Percentiles rank a stretch among this genome's conserved stretches.
Evolutionary conservation across 495 filamentous ascomycete species (phyloP).

Genomic region (Penicillium atrosanguineum): DNA sequence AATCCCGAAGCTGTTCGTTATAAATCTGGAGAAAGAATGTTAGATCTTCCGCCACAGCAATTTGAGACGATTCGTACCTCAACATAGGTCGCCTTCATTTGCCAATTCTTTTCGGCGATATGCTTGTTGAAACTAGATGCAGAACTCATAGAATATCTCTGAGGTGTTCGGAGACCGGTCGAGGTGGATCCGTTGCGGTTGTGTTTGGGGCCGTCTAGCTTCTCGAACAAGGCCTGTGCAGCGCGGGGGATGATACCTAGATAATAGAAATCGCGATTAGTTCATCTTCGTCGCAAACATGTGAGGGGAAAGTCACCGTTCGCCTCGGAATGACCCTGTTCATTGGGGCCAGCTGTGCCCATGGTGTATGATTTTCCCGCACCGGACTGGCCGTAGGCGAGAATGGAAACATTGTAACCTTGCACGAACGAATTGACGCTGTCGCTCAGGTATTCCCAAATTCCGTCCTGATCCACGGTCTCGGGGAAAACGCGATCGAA

Average conservation of each 20-base stretch:
- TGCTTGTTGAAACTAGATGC: conserved; percentile 50
- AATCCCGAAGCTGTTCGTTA: conserved; percentile 91
- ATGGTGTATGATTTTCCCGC: conserved; percentile 99
- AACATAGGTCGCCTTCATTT: conserved; percentile 92
- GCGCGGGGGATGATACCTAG: conserved; percentile 92
- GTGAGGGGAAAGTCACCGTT: conserved; percentile 64
- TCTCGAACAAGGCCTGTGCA: conserved; percentile 82
- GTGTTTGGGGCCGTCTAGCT: conserved; percentile 60
- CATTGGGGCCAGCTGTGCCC: conserved; percentile 87
- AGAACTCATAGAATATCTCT: conserved; percentile 70
- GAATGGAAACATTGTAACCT: conserved; percentile 97
- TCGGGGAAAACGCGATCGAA: conserved; percentile 94
- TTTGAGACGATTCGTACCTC: conserved; percentile 53
- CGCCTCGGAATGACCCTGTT: conserved; percentile 67
- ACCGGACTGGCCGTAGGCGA: conserved; percentile 98
- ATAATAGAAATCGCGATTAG: not conserved
- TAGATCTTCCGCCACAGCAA: conserved; percentile 1
- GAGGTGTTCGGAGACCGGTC: conserved; percentile 77
- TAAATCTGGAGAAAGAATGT: conserved; percentile 64
- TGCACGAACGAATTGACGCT: conserved; percentile 89
- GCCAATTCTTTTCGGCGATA: conserved; percentile 77
- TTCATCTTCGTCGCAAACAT: conserved; percentile 1
- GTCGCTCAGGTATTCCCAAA: conserved; percentile 94
- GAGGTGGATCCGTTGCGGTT: conserved; percentile 55
- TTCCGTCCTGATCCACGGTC: conserved; percentile 78